Evolutionary conservation across 169 alveolate species (phyloP), one percentile per base, ranked within the genome.

Genomic region (Plasmodium cynomolgi): DNA sequence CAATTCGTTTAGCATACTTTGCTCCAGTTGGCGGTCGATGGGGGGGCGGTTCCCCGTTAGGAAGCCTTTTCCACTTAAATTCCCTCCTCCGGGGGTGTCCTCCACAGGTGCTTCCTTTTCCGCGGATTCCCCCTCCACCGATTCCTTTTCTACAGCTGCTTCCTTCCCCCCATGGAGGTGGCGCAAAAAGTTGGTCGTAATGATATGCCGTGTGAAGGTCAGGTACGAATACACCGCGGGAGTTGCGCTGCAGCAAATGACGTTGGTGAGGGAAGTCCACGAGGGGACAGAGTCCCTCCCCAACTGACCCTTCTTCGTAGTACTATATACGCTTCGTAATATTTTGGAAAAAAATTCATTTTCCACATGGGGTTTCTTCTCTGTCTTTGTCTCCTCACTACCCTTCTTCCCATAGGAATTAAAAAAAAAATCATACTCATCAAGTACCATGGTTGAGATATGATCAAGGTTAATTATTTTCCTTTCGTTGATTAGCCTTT

Each of bases 191-290:
- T 74, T 75, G 13, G 84, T 79, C 81, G 93, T 54, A 33, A 86
- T 86, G 20, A 86, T 54, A 77, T 86, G 93, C 44, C 81, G 56
- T 1, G 93, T 86, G 62, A 75, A 86, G 3, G 71, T 50, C 3
- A 86, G 62, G 20, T 75, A 86, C 0, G 86, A 50, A 26, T 86
- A 86, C 31, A 86, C 80, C 7, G 93, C 83, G 0, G 93, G 31
- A 0, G 93, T 86, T 6, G 93, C 93, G 26, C 93, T 86, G 47
- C 93, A 86, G 71, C 93, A 86, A 11, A 86, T 86, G n/a, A 86
- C 93, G 23, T 86, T 86, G 3, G 85, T 47, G 72, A 15, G 26
- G 77, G 93, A 86, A 3, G n/a, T 20, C 9, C 77, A 20, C 37
- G 77, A 4, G 1, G n/a, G 77, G 77, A 4, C 41, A 56, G 68